Conservation (phyloP, 1,139 yeast species). For the Candida sp. region DNA sequence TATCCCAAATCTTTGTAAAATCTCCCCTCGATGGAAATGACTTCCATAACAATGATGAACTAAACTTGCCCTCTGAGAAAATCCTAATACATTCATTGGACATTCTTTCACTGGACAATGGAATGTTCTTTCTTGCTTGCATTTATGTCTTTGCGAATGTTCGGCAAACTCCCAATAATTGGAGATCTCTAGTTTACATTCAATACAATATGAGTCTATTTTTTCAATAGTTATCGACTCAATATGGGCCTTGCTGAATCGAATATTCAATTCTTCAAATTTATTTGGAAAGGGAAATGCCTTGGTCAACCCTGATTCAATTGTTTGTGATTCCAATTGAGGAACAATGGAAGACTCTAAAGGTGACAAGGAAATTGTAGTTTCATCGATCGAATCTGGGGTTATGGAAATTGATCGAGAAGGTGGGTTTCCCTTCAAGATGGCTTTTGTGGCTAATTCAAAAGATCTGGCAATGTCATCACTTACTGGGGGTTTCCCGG, state of each 20-base stretch:
- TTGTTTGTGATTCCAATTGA: background rate
- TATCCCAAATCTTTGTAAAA: constrained; percentile 10
- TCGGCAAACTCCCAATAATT: constrained; percentile 1
- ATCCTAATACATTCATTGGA: constrained; percentile 58
- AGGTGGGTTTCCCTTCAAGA: background rate
- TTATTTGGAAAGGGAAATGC: constrained; percentile 1
- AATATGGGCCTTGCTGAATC: background rate
- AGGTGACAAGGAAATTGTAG: background rate
- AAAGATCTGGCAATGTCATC: constrained; percentile 1
- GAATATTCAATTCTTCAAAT: background rate
- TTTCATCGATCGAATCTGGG: background rate
- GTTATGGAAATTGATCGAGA: background rate
- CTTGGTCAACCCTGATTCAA: background rate
- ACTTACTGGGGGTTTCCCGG: background rate
- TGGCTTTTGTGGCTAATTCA: constrained; percentile 1
- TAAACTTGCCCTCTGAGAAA: constrained; percentile 55
- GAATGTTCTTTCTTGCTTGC: constrained; percentile 4
- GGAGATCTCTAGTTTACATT: background rate
- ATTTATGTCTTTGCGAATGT: background rate
- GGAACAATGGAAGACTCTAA: background rate
- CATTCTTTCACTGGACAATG: constrained; percentile 51
- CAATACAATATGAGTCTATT: background rate
- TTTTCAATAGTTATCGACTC: background rate
- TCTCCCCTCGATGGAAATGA: constrained; percentile 26
- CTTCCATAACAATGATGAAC: constrained; percentile 56